Evolutionary conservation across 371 early-diverging fungal species (phyloP).

Genomic region (Rhizopus stolonifer): DNA sequence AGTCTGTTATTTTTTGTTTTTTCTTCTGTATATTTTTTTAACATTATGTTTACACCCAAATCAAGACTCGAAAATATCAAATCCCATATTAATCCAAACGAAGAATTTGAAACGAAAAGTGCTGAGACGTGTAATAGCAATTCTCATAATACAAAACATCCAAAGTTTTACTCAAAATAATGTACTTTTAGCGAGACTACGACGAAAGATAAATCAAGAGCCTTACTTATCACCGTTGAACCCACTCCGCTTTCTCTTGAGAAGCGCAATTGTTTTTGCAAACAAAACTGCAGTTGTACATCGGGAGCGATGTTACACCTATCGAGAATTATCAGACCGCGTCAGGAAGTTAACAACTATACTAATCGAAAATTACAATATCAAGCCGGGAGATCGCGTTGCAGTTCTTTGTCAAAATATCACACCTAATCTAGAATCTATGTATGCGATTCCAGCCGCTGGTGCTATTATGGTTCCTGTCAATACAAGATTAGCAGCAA

Average conservation of each 20-base stretch:
- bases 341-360: conserved; percentile 45
- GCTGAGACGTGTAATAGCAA: background rate
- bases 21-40: background rate
- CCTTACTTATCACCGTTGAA: conserved; percentile 31
- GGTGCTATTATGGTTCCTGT: conserved; percentile 64
- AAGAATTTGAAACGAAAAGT: background rate
- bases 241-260: conserved; percentile 54
- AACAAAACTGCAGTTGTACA: conserved; percentile 52
- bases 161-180: no score
- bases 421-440: conserved; percentile 61
- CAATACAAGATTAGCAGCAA: conserved; percentile 58
- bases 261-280: conserved; percentile 53
- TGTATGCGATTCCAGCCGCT: conserved; percentile 63
- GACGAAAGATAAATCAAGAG: conserved; percentile 22
- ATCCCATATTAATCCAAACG: background rate
- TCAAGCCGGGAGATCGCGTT: conserved; percentile 45
- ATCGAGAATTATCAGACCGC: conserved; percentile 42
- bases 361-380: conserved; percentile 23
- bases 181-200: conserved; percentile 26
- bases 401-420: conserved; percentile 64
- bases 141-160: background rate
- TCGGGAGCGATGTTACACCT: conserved; percentile 38
- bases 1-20: background rate
- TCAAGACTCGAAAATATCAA: background rate
- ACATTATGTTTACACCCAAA: background rate